Base-by-base conservation (phyloP, 345 rosid species). In the Luvunga scandens region DNA sequence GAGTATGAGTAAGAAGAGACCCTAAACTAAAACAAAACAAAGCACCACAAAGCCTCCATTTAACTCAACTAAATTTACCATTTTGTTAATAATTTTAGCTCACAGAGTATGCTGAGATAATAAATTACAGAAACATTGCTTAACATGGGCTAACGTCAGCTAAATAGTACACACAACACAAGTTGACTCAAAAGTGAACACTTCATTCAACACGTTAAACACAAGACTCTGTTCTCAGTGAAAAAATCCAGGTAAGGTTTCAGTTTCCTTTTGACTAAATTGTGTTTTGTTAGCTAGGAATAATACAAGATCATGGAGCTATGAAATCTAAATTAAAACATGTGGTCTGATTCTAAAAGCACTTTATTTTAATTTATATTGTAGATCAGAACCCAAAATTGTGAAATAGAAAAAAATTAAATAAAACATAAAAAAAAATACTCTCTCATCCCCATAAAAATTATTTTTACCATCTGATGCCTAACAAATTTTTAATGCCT, bases 11-110 rank as follows among this genome's bases (percentile, higher is more conserved):
- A 18, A 53, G 22, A 53, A 21, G 4, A 71, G 63, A 57, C 63
- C 67, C 75, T 68, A 68, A 75, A 42, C 5, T 2, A n/a, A 12
- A 60, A 64, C 78, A 78, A 75, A 81, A 79, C 64, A 53, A 82
- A 74, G 25, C 77, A 28, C 30, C 59, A 5, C 56, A 30, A 39
- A 34, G 69, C 28, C 45, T 63, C 62, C 67, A 45, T 72, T 76
- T 67, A 67, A 75, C 83, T 79, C 59, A n/a, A 28, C 33, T 31
- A 33, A 64, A 45, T 75, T 86, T 75, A 81, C 81, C 78, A 77
- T 50, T 55, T 28, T 18, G 14, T 25, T 30, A 33, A 12, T 31
- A 25, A 61, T 22, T 65, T 55, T 36, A 28, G 77, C 74, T 66
- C 39, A 0, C 14, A 31, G 69, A 66, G 57, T 64, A 42, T 31